Conservation (phyloP, 345 rosid species). For the Cardamine resedifolia region DNA sequence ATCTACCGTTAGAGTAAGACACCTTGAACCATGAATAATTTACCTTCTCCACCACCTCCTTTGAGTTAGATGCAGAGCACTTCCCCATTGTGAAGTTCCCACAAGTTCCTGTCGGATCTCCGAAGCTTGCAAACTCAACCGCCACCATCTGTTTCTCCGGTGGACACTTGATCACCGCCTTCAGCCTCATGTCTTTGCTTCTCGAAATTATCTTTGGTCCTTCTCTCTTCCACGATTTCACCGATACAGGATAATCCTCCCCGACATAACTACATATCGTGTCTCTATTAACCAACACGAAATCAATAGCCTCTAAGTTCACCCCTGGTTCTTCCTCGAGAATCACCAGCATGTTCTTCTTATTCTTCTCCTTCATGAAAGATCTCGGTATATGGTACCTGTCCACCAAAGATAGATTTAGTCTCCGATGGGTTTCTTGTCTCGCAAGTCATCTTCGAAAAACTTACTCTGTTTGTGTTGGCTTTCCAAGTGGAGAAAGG, state of each 20-base stretch:
- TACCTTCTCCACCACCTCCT: constrained; percentile 62
- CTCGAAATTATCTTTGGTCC: constrained; percentile 30
- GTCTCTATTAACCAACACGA: constrained; percentile 60
- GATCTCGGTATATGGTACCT: constrained; percentile 77
- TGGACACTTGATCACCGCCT: constrained; percentile 52
- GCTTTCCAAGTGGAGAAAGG: constrained; percentile 57
- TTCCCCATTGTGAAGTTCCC: constrained; percentile 51
- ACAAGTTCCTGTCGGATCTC: constrained; percentile 64
- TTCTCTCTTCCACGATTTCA: constrained; percentile 49
- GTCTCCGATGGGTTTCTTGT: background rate
- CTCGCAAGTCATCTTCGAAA: background rate
- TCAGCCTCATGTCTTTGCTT: constrained; percentile 40
- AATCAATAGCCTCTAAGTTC: constrained; percentile 47
- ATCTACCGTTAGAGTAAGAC: background rate
- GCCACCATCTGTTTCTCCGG: constrained; percentile 42
- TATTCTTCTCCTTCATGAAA: constrained; percentile 47
- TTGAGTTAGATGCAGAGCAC: constrained; percentile 52
- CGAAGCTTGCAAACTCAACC: constrained; percentile 78
- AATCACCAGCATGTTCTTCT: constrained; percentile 60
- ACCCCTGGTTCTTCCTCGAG: constrained; percentile 64
- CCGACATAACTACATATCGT: constrained; percentile 58
- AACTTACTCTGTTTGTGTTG: constrained; percentile 59
- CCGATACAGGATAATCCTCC: constrained; percentile 55
- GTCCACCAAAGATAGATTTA: background rate
- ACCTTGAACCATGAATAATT: background rate